A percentile compares a stretch with the other conserved stretches of the same genome.
Evolutionary conservation across 306 rosid species (phyloP).

Genomic region (Vigna mungo): DNA sequence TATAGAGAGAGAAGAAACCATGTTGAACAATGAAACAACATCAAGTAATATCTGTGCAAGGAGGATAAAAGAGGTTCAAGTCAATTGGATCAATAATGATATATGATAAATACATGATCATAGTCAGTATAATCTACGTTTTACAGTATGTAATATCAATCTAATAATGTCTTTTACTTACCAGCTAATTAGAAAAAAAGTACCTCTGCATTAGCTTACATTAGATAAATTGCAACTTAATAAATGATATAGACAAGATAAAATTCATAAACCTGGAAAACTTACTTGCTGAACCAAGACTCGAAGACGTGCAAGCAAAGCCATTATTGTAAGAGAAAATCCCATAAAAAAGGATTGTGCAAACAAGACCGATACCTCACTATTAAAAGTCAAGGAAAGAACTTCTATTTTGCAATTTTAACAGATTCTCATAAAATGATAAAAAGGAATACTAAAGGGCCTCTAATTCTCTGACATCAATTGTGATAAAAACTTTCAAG

Average conservation of each 20-base stretch:
- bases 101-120: constrained; percentile 12
- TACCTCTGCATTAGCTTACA: background rate
- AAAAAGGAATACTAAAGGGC: constrained; percentile 22
- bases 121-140: background rate
- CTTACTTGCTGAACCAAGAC: constrained; percentile 88
- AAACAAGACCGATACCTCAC: constrained; percentile 79
- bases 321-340: constrained; percentile 73
- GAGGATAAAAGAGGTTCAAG: background rate
- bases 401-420: constrained; percentile 1
- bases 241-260: constrained; percentile 12
- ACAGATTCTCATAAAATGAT: constrained; percentile 14
- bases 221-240: background rate
- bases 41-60: constrained; percentile 75
- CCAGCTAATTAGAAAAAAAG: constrained; percentile 15
- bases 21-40: constrained; percentile 75
- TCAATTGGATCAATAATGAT: background rate
- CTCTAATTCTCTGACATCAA: background rate
- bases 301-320: constrained; percentile 82
- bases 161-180: background rate
- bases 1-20: constrained; percentile 72
- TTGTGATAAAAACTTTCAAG: background rate
- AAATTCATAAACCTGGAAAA: constrained; percentile 34
- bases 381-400: constrained; percentile 66
- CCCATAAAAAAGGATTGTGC: constrained; percentile 83
- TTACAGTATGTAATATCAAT: background rate